A percentile compares a stretch with the other conserved stretches of the same genome.
phyloP scores from a whole-genome alignment of 2,329 filamentous ascomycete species.

The Pseudocercospora ulei region DNA sequence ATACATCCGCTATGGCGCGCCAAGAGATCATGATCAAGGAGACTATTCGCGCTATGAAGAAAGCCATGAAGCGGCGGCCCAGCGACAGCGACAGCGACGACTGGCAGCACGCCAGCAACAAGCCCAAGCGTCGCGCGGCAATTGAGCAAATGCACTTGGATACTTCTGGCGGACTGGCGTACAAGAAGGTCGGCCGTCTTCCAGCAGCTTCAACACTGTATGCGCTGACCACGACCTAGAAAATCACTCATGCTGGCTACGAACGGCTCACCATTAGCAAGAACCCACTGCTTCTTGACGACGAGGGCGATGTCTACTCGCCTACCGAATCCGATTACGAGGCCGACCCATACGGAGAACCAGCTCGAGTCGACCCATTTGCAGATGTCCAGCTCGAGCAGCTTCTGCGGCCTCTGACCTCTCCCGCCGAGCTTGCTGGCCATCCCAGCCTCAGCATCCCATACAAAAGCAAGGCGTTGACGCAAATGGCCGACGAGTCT shows the following conservation, averaged over 20 bases:
- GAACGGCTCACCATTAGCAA: slow-evolving; percentile 61
- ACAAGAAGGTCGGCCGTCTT: slow-evolving; percentile 62
- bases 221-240: slow-evolving; percentile 44
- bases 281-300: slow-evolving; percentile 63
- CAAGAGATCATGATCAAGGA: slow-evolving; percentile 54
- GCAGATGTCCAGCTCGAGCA: slow-evolving; percentile 41
- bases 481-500: slow-evolving; percentile 59
- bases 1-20: no score
- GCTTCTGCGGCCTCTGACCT: slow-evolving; percentile 63
- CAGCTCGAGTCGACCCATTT: slow-evolving; percentile 61
- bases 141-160: slow-evolving; percentile 61
- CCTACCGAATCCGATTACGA: slow-evolving; percentile 41
- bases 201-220: no score
- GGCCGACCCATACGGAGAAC: slow-evolving; percentile 55
- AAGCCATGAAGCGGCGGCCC: slow-evolving; percentile 52
- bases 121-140: slow-evolving; percentile 67
- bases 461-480: slow-evolving; percentile 63
- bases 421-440: slow-evolving; percentile 61
- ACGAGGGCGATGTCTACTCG: slow-evolving; percentile 52
- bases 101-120: slow-evolving; percentile 60
- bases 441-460: slow-evolving; percentile 66
- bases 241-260: slow-evolving; percentile 64
- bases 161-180: slow-evolving; percentile 49
- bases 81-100: slow-evolving; percentile 71
- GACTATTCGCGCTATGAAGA: slow-evolving; percentile 59